These are phyloP conservation scores for Neopestalotiopsis clavispora DNA, from an alignment of 2,329 filamentous ascomycete species.

Conservation along the genomic window DNA sequence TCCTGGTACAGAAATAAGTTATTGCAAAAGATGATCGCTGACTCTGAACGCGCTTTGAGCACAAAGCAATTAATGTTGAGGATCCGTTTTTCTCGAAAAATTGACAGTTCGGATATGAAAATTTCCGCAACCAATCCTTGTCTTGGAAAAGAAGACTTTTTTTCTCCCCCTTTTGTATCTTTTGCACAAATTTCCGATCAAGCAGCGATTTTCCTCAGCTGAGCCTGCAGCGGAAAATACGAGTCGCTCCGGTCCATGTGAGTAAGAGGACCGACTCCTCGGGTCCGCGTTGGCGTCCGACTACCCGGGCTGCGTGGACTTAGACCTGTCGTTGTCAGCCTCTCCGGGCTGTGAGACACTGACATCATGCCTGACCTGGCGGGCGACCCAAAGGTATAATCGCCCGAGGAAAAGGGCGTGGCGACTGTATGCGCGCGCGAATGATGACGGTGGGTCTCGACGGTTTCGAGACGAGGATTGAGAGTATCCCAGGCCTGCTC, in stretches of 20 bases:
- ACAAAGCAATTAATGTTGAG: neutral
- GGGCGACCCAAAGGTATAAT: conserved; percentile 24
- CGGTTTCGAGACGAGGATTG: conserved; percentile 36
- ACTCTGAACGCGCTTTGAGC: neutral
- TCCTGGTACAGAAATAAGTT: neutral
- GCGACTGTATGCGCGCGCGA: conserved; percentile 35
- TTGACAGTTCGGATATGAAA: neutral
- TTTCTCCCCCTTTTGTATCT: neutral
- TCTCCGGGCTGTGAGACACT: conserved; percentile 35
- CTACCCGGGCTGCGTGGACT: conserved; percentile 36
- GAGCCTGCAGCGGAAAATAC: conserved; percentile 12
- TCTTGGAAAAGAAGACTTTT: neutral
- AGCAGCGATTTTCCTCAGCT: conserved; percentile 10
- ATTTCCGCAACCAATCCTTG: neutral
- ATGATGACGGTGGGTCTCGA: conserved; percentile 32
- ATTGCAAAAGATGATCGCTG: neutral
- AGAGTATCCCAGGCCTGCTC: conserved; percentile 43
- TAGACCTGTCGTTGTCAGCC: conserved; percentile 43
- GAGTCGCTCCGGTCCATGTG: conserved; percentile 42
- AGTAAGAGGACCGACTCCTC: conserved; percentile 32
- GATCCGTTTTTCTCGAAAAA: neutral
- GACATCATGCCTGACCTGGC: conserved; percentile 24
- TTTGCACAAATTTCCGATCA: neutral
- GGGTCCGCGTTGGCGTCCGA: conserved; percentile 48
- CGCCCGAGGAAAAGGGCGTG: conserved; percentile 24